phyloP scores from a whole-genome alignment of 208 protist species.

The Trypanosomatidae sp. region DNA sequence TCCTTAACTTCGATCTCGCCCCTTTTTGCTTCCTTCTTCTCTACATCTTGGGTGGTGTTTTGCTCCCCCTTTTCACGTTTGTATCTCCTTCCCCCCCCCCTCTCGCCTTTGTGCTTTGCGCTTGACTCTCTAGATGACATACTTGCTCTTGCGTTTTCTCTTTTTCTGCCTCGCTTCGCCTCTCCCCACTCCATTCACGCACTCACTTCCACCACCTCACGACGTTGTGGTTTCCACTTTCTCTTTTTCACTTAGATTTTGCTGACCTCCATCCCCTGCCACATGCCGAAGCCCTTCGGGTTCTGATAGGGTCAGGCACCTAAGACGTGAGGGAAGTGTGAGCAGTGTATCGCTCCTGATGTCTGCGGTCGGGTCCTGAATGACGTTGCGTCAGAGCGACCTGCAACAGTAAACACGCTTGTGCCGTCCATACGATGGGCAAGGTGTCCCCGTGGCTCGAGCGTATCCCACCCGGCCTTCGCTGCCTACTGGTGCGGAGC shows the following conservation, averaged over 20 bases:
- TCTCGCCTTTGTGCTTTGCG: neutral
- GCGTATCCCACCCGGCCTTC: neutral
- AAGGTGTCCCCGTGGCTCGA: neutral
- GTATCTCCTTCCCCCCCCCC: neutral
- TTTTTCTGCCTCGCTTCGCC: neutral
- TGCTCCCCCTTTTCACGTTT: neutral
- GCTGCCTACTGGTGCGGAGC: neutral
- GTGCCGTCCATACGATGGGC: neutral
- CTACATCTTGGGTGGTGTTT: neutral
- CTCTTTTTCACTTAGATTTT: constrained; percentile 3
- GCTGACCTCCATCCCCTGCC: neutral
- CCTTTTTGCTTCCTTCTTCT: neutral
- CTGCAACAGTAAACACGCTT: neutral
- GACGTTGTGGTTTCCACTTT: neutral
- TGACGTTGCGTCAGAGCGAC: neutral
- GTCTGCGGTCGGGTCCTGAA: neutral
- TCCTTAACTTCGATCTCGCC: neutral
- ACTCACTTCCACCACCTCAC: neutral
- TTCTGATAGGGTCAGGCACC: no score
- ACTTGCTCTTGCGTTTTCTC: neutral
- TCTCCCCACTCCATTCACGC: no score
- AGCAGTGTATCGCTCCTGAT: neutral
- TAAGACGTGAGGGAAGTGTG: neutral
- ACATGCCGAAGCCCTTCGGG: neutral
- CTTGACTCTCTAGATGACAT: neutral